Evolutionary conservation across 2,329 filamentous ascomycete species (phyloP), one percentile per base, ranked within the genome.

Genomic region (Aspergillaceae sp.): DNA sequence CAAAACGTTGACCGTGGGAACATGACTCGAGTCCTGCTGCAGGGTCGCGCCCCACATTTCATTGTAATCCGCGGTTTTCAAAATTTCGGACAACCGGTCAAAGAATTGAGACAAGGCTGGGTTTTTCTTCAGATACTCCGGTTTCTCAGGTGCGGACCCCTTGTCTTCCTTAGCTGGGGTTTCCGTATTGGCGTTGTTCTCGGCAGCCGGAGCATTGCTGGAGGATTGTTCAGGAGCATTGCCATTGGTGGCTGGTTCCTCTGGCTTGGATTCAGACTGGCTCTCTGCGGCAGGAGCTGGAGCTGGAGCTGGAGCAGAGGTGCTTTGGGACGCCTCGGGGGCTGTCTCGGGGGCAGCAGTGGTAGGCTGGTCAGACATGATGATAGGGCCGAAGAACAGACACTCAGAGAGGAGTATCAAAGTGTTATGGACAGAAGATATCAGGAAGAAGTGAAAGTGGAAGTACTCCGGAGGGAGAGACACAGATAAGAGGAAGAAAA

Each of bases 31-130:
- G 46, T 63, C 58, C n/a, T 38, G 11, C 48, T 66, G 62, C 40
- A 96, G 79, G 30, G 77, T 72, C 45, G 96, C 81, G 42, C 90
- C 90, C 81, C 90, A 97, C 76, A 96, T 86, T 74, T 96, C 89
- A 43, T 71, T 70, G 67, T 94, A 77, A 10, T 70, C 74, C 43
- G 78, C 71, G 48, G 75, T 72, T 42, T 71, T 68, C 49, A 82
- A 66, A 49, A 89, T 77, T 5, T 72, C 65, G 4, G 77, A 69
- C 32, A 90, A 73, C 29, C 73, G 72, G 7, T 72, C 71, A 50
- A 80, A 77, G 51, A 89, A 74, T 50, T 77, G 71, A 43, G 67
- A 64, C 32, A 87, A 70, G 8, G 72, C 57, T 1, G 63, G 57
- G 42, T 64, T 65, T n/a, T 63, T 64, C 41, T 54, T 58, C 42